Conservation (phyloP, 148 eudicot species). For the Diospyros kaki region DNA sequence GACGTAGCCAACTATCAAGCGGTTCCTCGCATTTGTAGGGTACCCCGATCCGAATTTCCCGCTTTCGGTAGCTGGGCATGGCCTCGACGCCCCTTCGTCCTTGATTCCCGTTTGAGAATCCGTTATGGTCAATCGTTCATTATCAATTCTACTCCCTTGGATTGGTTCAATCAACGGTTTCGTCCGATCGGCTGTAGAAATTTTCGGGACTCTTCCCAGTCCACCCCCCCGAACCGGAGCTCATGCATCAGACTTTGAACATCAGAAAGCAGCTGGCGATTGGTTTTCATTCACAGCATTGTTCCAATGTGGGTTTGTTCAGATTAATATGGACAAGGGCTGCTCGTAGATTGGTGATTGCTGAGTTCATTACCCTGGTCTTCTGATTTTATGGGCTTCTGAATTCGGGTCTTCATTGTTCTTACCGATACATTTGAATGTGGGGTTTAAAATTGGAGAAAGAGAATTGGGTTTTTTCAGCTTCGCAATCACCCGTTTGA, state of each 20-base stretch:
- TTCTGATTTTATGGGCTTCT: conserved; percentile 12
- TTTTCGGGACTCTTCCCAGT: neutral
- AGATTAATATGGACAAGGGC: conserved; percentile 14
- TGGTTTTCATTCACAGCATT: neutral
- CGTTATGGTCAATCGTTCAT: neutral
- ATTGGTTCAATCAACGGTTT: neutral
- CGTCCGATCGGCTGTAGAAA: neutral
- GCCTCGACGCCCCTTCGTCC: neutral
- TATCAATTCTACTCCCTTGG: neutral
- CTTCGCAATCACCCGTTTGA: neutral
- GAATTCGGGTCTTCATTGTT: too few relatives aligned
- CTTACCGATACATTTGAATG: too few relatives aligned
- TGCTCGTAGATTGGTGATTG: conserved; percentile 1
- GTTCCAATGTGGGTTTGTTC: conserved; percentile 24
- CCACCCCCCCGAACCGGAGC: too few relatives aligned
- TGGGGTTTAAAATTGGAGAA: neutral
- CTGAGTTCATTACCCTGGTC: neutral
- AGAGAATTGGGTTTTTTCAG: neutral
- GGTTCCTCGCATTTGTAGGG: conserved; percentile 26
- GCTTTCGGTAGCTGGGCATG: neutral
- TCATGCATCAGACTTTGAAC: neutral
- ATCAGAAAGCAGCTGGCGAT: neutral
- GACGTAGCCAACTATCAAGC: neutral
- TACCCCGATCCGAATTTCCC: conserved; percentile 34
- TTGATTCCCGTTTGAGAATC: neutral